A percentile compares a stretch with the other conserved stretches of the same genome.
Conservation (phyloP, 371 early-diverging fungal genomes). For the Mortierella sp. region DNA sequence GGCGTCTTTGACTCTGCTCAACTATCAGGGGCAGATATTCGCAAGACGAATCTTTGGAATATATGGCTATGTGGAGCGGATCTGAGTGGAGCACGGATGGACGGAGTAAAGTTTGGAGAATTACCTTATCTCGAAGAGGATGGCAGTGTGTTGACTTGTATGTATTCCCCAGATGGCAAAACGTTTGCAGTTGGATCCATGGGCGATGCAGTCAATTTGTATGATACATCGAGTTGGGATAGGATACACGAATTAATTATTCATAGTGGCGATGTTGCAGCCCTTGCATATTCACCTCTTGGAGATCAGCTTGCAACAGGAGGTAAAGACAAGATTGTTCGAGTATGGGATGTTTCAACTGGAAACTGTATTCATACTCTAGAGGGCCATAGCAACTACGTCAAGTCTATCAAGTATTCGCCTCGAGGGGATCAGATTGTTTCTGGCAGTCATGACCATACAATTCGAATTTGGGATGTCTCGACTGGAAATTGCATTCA, state of each 20-base stretch:
- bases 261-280: background rate
- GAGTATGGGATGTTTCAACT: background rate
- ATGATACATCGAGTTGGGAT: conserved; percentile 3
- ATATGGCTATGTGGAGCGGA: background rate
- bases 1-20: background rate
- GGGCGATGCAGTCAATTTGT: background rate
- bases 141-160: background rate
- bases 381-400: background rate
- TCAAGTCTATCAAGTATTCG: background rate
- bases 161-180: conserved; percentile 14
- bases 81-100: conserved; percentile 4
- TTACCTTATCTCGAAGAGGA: background rate
- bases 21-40: background rate
- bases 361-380: background rate
- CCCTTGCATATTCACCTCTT: conserved; percentile 15
- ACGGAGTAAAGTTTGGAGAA: background rate
- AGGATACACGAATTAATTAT: background rate
- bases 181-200: background rate
- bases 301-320: background rate
- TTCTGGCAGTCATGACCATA: background rate
- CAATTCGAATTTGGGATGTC: conserved; percentile 6
- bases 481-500: background rate
- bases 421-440: conserved; percentile 7
- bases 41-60: conserved; percentile 7
- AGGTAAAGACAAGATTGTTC: background rate